These are phyloP conservation scores for Kwoniella pini DNA, from an alignment of 768 basidiomycete genomes.

Conservation along the genomic window DNA sequence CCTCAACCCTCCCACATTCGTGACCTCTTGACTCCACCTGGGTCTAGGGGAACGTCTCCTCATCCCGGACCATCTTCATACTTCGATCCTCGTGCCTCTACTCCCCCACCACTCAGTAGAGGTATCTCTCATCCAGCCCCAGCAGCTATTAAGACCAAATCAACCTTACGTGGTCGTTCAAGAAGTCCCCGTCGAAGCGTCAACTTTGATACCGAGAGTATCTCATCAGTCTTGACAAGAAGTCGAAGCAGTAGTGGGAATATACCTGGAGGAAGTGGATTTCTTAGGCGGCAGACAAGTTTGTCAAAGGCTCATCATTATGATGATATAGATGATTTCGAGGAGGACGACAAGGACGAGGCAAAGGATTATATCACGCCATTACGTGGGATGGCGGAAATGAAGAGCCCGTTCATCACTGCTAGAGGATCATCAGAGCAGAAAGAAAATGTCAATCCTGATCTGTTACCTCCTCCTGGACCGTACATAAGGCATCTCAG, in stretches of 20 bases:
- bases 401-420: neutral
- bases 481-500: constrained; percentile 78
- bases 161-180: constrained; percentile 31
- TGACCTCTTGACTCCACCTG: constrained; percentile 42
- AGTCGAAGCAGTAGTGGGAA: constrained; percentile 15
- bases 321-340: constrained; percentile 30
- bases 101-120: constrained; percentile 5
- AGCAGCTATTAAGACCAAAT: constrained; percentile 1
- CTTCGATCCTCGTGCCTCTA: neutral
- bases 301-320: constrained; percentile 26
- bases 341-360: constrained; percentile 28
- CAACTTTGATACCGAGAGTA: constrained; percentile 34
- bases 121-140: constrained; percentile 11
- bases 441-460: constrained; percentile 30
- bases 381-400: constrained; percentile 2
- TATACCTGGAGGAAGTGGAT: constrained; percentile 10
- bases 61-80: constrained; percentile 2
- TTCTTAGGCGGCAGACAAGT: constrained; percentile 24
- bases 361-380: constrained; percentile 21
- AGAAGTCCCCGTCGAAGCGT: constrained; percentile 35
- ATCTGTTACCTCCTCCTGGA: constrained; percentile 62
- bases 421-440: constrained; percentile 12
- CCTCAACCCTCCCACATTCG: constrained; percentile 35
- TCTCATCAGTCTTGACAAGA: constrained; percentile 26
- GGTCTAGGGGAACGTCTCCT: constrained; percentile 33